A percentile compares a stretch with the other conserved stretches of the same genome.
These are phyloP conservation scores for Aspergillus sp. DNA, from an alignment of 2,329 filamentous ascomycete species.

Conservation along the genomic window DNA sequence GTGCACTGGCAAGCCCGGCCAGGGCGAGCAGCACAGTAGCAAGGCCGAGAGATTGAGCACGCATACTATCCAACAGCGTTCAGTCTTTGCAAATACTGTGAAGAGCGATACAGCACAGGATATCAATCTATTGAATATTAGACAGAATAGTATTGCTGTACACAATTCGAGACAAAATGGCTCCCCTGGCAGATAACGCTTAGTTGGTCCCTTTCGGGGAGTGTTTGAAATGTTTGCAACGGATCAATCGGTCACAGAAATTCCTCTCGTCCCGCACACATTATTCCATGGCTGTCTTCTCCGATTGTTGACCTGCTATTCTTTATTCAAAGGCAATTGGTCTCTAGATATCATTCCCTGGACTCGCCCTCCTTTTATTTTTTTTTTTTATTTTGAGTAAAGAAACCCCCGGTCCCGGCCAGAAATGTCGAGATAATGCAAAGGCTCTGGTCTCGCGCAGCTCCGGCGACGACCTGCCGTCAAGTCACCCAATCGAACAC, in stretches of 20 bases:
- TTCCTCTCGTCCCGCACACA: constrained; percentile 2
- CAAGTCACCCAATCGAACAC: constrained; percentile 37
- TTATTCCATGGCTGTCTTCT: background rate
- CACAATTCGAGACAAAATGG: background rate
- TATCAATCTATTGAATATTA: too few species aligned
- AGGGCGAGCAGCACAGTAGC: constrained; percentile 25
- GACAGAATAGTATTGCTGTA: background rate
- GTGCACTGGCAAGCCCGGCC: constrained; percentile 31
- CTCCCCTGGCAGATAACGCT: background rate
- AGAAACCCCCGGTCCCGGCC: background rate
- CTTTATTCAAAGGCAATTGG: constrained; percentile 3
- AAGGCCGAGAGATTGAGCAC: constrained; percentile 17
- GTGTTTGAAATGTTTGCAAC: constrained; percentile 38
- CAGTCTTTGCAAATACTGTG: too few species aligned
- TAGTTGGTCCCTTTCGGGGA: constrained; percentile 1
- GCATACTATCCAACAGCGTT: constrained; percentile 15
- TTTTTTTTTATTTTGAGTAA: background rate
- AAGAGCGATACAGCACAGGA: background rate
- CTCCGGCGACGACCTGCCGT: constrained; percentile 32
- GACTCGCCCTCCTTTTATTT: background rate
- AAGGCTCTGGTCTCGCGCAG: constrained; percentile 37
- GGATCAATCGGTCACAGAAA: constrained; percentile 6
- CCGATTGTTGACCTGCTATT: constrained; percentile 3
- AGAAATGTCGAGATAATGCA: constrained; percentile 38
- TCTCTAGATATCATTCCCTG: background rate